Base-by-base conservation (phyloP, 1,284 basidiomycete genomes). In the Nidula niveotomentosa region DNA sequence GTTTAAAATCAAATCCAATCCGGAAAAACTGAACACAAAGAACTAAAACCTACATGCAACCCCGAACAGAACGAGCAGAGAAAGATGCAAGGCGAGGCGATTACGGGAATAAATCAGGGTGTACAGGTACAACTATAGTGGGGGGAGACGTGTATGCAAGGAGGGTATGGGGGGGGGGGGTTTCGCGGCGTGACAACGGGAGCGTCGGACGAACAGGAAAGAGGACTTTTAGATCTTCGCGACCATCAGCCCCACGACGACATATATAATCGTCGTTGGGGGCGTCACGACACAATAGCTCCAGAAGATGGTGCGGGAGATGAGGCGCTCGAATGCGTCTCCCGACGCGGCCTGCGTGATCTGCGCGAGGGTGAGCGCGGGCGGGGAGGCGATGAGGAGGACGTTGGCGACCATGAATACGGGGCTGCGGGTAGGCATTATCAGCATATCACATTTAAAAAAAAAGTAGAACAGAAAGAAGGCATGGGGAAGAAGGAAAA, bases 311-410 rank as follows among this genome's bases (percentile, higher is more conserved):
- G 91, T 92, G 30, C 85, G 76, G 57, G 85, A 89, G 65, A 98
- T 93, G 49, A 98, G 80, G 6, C 93, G 79, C 71, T 98, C 95
- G 66, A 98, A 96, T 0, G 92, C 89, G 65, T 94, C 91, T 8
- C 92, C 92, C 0, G 88, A 89, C 2, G 86, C 91, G 3, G 91
- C 91, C 72, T 93, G 91, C 1, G 93, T 94, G 65, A 96, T 94
- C 78, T 96, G 91, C 6, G 90, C 90, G 33, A 93, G 81, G 1
- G 91, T 91, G 59, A 93, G 70, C 1, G 93, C 93, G 0, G 93
- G 91, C 1, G 93, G 93, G 3, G 88, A 90, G 5, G 89, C 83
- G 43, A 93, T 77, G 41, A 94, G 69, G 12, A 93, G 72, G 36
- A 91, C 86, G 59, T 86, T 88, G 35, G 90, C 85, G 0, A 94